Base-by-base conservation (phyloP, 768 basidiomycete species). In the Agaricus blazei region DNA sequence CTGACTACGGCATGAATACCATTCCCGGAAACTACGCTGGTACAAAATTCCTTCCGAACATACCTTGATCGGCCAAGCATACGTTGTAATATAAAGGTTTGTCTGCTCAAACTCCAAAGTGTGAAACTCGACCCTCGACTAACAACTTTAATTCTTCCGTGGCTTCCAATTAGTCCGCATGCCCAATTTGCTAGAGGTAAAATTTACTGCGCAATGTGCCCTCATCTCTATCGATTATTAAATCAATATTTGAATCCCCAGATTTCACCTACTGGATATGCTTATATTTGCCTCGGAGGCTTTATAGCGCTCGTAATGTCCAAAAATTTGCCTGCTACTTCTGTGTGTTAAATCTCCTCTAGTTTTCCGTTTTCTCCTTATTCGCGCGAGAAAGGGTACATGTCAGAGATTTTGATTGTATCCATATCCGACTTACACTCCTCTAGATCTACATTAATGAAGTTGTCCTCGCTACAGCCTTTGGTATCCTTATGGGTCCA, bases 361-460 rank as follows among this genome's bases (percentile, higher is more conserved):
- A 92, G 90, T 94, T 94, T 68, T 91, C 90, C 28, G 80, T 91
- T 78, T 73, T 90, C 34, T 92, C 92, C 3, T 75, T 93, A n/a
- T 71, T 93, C 12, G 81, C 93, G 42, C 90, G 90, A 69, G 91
- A 97, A 70, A 85, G 75, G 73, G 90, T 88, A 45, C 12, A 44
- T 2, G 7, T 9, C 68, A 64, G 4, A 24, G 15, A 31, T 24
- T n/a, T 11, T 45, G 24, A 29, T 26, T 9, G 4, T 8, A 15
- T 29, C 4, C 15, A 34, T 12, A 37, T 19, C 50, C 48, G 15
- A 55, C 19, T 48, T 27, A 26, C 14, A 29, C 2, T 47, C 26
- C 14, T 19, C 14, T 49, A 91, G 82, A 64, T 96, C 4, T 97
- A 88, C 64, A 82, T 97, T 60, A 97, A 93, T 62, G 96, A 99